phyloP scores from a whole-genome alignment of 805 yeast genomes.

The Lipomyces orientalis region DNA sequence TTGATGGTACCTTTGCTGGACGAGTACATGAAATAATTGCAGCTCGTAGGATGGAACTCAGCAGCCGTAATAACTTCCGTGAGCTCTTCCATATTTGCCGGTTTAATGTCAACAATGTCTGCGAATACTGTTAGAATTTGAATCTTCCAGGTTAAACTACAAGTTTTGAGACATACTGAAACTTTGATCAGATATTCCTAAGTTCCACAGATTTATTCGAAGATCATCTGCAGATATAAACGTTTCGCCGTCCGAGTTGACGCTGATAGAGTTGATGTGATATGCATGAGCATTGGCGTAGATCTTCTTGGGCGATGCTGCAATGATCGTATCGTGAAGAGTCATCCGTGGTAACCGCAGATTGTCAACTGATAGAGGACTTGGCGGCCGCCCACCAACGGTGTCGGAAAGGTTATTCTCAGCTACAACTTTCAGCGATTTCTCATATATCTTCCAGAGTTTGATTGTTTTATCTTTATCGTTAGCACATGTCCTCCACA shows the following conservation, averaged over 20 bases:
- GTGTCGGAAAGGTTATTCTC: constrained; percentile 80
- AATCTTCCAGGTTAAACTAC: background rate
- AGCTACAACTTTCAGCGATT: constrained; percentile 86
- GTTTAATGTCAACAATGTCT: constrained; percentile 94
- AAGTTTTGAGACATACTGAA: constrained; percentile 53
- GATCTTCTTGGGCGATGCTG: constrained; percentile 90
- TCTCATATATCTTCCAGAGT: constrained; percentile 94
- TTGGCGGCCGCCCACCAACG: constrained; percentile 34
- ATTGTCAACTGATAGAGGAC: constrained; percentile 42
- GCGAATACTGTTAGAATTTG: constrained; percentile 1
- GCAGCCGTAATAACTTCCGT: constrained; percentile 97
- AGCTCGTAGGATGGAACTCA: constrained; percentile 90
- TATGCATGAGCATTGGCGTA: constrained; percentile 97
- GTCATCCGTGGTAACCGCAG: constrained; percentile 85
- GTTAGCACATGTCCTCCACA: background rate
- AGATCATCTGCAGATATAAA: constrained; percentile 91
- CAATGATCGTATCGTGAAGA: constrained; percentile 92
- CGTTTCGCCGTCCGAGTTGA: constrained; percentile 95
- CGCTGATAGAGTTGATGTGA: constrained; percentile 93
- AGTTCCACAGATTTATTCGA: constrained; percentile 93
- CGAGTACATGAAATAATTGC: constrained; percentile 94
- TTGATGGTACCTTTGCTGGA: constrained; percentile 95
- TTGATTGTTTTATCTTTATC: constrained; percentile 87
- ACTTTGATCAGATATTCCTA: constrained; percentile 90
- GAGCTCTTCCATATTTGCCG: constrained; percentile 97